A percentile compares a stretch with the other conserved stretches of the same genome.
These are phyloP conservation scores for Asclepias syriaca DNA, from an alignment of 257 asterid species.

Conservation along the genomic window DNA sequence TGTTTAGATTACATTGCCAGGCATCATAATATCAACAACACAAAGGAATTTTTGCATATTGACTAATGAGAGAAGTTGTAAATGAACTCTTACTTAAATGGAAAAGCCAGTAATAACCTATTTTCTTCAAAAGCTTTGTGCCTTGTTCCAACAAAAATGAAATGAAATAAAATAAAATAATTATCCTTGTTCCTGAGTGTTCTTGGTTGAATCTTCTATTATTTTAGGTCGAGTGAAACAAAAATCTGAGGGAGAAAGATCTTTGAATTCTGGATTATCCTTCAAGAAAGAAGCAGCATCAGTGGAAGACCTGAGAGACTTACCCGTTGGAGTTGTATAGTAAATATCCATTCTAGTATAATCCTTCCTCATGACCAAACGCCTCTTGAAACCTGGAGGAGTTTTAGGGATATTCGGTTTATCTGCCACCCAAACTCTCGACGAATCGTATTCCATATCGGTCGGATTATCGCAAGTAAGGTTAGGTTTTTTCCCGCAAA, in stretches of 20 bases:
- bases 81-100: neutral
- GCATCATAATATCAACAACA: conserved; percentile 14
- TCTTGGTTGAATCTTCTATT: conserved; percentile 26
- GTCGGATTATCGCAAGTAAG: conserved; percentile 41
- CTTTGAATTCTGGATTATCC: conserved; percentile 29
- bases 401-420: conserved; percentile 52
- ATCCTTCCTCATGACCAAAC: conserved; percentile 32
- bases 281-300: conserved; percentile 40
- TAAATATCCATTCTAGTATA: conserved; percentile 39
- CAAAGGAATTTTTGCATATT: conserved; percentile 1
- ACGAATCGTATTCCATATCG: conserved; percentile 37
- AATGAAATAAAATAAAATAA: too few species aligned
- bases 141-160: too few species aligned
- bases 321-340: conserved; percentile 50
- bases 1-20: neutral
- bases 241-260: conserved; percentile 33
- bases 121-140: neutral
- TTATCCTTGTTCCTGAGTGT: neutral
- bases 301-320: conserved; percentile 29
- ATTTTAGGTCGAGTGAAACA: conserved; percentile 46
- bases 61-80: conserved; percentile 11
- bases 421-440: conserved; percentile 51
- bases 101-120: neutral
- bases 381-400: conserved; percentile 49
- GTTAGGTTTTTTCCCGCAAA: conserved; percentile 29